Base-by-base conservation (phyloP, 2,329 filamentous ascomycete genomes). In the Neoascochyta sp. region DNA sequence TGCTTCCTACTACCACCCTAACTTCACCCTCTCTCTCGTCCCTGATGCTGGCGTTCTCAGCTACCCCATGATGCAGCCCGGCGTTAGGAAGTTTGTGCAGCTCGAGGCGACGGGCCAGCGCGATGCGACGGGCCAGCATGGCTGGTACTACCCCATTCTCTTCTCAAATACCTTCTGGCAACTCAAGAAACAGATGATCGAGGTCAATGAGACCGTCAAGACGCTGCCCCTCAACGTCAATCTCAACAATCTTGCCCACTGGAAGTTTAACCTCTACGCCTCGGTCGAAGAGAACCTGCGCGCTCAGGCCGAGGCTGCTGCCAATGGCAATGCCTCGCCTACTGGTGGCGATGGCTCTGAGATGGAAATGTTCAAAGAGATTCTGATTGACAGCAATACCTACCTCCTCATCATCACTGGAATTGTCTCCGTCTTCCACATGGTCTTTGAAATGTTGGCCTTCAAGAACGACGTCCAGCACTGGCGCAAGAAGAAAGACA, bases 401-500 rank as follows among this genome's bases (percentile, higher is more conserved):
- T 94, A 88, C 59, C 79, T 98, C 16, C 78, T 98, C 21, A 81
- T 75, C 15, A 81, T 93, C 17, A 98, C 92, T 1, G 80, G 80
- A 15, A 64, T 93, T 7, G 92, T 94, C 49, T 89, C 80, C 43
- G 75, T 98, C 35, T 74, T 92, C 21, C 92, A 98, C 67, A 88
- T 95, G 75, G 71, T 98, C 48, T 90, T 98, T 43, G 92, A 98
- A 66, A 89, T 85, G 56, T 76, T 98, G 18, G 92, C 92, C 2
- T 98, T 98, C 70, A 95, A 94, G 56, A 95, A 84, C 59, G 92
- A 98, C 60, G 95, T 98, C 60, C 73, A 88, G 27, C 92, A 98
- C 67, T 98, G 92, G 79, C 86, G 89, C 60, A 95, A 96, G 73
- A 98, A 98, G 82, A 98, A 98, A 74, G 93, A 96, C 69, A 92